Conservation (phyloP, 495 filamentous ascomycete species). For the Podospora sp. region DNA sequence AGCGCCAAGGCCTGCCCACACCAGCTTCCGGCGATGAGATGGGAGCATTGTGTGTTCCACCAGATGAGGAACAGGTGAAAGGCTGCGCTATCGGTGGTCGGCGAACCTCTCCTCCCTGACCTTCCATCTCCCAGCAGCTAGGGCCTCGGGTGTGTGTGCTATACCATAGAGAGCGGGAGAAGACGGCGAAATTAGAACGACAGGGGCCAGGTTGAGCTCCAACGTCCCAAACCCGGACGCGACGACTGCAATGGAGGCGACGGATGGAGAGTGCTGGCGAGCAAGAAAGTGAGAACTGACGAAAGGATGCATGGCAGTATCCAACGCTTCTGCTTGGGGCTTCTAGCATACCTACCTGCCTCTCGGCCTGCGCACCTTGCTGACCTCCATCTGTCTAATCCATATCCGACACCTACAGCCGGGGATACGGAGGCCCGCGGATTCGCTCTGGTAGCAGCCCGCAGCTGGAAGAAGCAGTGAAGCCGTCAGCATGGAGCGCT, state of each 20-base stretch:
- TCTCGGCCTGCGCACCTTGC: background rate
- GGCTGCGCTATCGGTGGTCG: no score
- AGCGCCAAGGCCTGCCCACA: background rate
- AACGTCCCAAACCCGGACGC: constrained; percentile 8
- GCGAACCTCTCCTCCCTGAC: background rate
- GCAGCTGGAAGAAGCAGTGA: background rate
- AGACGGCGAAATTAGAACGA: constrained; percentile 15
- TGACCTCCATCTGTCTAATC: background rate
- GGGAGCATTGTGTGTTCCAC: background rate
- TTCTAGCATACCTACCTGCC: background rate
- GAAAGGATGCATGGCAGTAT: background rate
- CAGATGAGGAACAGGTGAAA: no score
- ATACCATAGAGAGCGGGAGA: background rate
- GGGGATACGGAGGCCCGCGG: background rate
- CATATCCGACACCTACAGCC: background rate
- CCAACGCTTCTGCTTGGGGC: background rate
- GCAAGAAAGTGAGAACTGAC: constrained; percentile 16
- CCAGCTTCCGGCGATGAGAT: background rate
- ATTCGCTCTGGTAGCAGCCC: background rate
- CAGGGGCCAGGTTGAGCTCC: constrained; percentile 5
- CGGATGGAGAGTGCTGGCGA: constrained; percentile 3
- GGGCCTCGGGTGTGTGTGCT: constrained; percentile 2
- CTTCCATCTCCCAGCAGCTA: background rate
- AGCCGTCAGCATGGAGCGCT: background rate
- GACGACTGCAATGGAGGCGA: background rate